Evolutionary conservation across 495 filamentous ascomycete species (phyloP).

Genomic region (Talaromyces ruber): DNA sequence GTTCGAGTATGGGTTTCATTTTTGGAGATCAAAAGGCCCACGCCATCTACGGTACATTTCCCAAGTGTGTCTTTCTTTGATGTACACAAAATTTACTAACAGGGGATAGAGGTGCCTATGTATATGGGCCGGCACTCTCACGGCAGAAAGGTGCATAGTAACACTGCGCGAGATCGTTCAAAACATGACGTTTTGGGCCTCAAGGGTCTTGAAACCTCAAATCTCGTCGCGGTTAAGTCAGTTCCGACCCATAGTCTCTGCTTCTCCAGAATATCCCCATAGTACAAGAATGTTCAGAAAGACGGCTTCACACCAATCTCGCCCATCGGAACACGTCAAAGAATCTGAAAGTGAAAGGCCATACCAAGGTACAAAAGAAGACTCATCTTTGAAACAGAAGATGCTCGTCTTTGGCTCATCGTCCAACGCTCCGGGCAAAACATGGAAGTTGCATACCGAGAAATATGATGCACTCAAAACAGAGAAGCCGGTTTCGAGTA

Average conservation of each 20-base stretch:
- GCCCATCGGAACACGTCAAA: neutral
- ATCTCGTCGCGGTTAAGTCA: neutral
- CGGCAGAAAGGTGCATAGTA: neutral
- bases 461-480: neutral
- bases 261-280: neutral
- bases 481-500: neutral
- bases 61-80: too few species aligned
- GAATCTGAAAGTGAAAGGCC: neutral
- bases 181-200: constrained; percentile 6
- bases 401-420: neutral
- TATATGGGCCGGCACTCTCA: neutral
- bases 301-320: neutral
- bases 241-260: neutral
- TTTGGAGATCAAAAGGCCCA: neutral
- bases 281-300: neutral
- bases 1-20: constrained; percentile 1
- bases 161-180: neutral
- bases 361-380: neutral
- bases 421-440: neutral
- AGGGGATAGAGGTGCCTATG: neutral
- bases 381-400: neutral
- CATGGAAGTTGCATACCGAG: too few species aligned
- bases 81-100: too few species aligned
- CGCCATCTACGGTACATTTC: neutral
- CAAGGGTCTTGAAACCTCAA: neutral